Evolutionary conservation across 2,329 filamentous ascomycete species (phyloP), one percentile per base, ranked within the genome.

Genomic region (Elsinoe necatrix): DNA sequence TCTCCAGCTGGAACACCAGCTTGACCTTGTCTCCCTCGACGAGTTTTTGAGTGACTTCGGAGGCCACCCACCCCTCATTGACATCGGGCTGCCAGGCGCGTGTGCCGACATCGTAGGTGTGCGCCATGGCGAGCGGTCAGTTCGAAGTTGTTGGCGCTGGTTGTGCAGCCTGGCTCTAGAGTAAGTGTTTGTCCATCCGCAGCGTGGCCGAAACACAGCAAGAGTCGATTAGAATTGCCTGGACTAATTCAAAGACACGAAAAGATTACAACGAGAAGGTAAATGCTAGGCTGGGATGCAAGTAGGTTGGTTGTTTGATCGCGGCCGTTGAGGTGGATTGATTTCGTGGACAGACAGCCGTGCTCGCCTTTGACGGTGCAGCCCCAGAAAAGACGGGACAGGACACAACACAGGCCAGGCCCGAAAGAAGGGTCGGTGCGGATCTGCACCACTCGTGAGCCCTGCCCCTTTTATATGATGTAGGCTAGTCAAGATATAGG

Each of bases 61-160:
- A 96, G 70, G 91, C 87, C 72, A 98, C 84, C 92, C 93, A 98
- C 75, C 93, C 93, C 75, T 98, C 92, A 60, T 88, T 88, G 71
- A 83, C 77, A 78, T 98, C 93, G 66, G 93, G 91, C 81, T 97
- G 93, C 93, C 93, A 98, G 71, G 91, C 93, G 82, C 89, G 85
- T 68, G 92, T 97, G 70, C 92, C 93, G 69, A 96, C 83, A 80
- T 97, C 91, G 77, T 95, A 97, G 71, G 83, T 89, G 75, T 95
- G 87, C 77, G 89, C 89, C 91, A 95, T 95, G 74, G 70, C 65
- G 59, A 23, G 23, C 23, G 21, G 14, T 29, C 29, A 48, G 35
- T n/a, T 16, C n/a, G 31, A 8, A 31, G 50, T 18, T 48, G 37
- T 55, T 29, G 54, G 41, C 54, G 54, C 41, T 56, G 41, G n/a